Percentiles rank a stretch among this genome's conserved stretches.
Conservation (phyloP, 345 rosid species). For the Excoecaria cochinchinensis region DNA sequence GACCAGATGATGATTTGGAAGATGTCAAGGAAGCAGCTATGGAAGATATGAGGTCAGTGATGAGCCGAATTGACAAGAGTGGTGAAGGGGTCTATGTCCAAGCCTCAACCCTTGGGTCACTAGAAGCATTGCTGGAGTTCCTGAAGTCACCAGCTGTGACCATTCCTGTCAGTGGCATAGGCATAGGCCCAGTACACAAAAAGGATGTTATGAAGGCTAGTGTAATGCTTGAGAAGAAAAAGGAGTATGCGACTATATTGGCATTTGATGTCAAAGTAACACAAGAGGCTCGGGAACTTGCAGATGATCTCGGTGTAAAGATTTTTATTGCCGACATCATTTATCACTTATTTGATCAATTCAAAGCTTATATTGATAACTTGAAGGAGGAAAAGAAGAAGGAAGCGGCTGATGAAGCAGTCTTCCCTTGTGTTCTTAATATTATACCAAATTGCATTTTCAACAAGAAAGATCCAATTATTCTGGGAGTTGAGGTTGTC, state of each 20-base stretch:
- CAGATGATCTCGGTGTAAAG: slow-evolving; percentile 85
- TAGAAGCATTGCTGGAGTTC: slow-evolving; percentile 93
- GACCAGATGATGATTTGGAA: slow-evolving; percentile 73
- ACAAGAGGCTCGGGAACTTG: slow-evolving; percentile 84
- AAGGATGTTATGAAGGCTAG: slow-evolving; percentile 94
- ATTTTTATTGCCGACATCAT: slow-evolving; percentile 96
- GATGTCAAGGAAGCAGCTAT: slow-evolving; percentile 61
- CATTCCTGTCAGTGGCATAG: slow-evolving; percentile 91
- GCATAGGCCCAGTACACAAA: slow-evolving; percentile 89
- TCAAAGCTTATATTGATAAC: slow-evolving; percentile 74
- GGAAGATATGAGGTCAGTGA: slow-evolving; percentile 87
- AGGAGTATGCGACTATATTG: slow-evolving; percentile 85
- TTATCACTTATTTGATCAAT: slow-evolving; percentile 88
- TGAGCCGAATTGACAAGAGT: slow-evolving; percentile 79
- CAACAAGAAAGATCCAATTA: slow-evolving; percentile 86
- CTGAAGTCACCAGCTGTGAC: slow-evolving; percentile 79
- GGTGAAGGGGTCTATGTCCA: slow-evolving; percentile 96
- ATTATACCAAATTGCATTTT: slow-evolving; percentile 77
- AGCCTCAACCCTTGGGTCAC: slow-evolving; percentile 91
- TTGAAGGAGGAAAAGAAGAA: slow-evolving; percentile 90
- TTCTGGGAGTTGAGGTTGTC: slow-evolving; percentile 77
- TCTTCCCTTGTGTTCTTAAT: slow-evolving; percentile 84
- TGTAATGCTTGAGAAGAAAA: slow-evolving; percentile 92
- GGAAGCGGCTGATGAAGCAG: slow-evolving; percentile 91
- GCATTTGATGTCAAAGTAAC: slow-evolving; percentile 96